A percentile compares a stretch with the other conserved stretches of the same genome.
Conservation (phyloP, 2,329 filamentous ascomycete species). For the Hymenoscyphus infarciens region DNA sequence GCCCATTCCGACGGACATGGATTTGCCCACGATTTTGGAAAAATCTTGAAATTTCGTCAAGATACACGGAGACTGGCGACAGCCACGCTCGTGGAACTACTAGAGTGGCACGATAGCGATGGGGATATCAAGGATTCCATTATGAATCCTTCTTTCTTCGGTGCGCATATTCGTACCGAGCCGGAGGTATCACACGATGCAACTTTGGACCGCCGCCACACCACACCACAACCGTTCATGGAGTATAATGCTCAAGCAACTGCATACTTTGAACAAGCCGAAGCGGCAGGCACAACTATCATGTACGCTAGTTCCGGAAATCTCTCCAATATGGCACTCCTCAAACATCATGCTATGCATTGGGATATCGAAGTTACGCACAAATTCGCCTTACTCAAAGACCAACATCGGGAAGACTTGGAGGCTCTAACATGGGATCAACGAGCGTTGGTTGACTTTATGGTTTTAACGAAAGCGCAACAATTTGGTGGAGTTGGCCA, state of each 20-base stretch:
- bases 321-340: slow-evolving; percentile 36
- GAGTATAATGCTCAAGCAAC: slow-evolving; percentile 38
- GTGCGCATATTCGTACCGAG: slow-evolving; percentile 40
- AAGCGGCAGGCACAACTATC: slow-evolving; percentile 30
- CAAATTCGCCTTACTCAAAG: slow-evolving; percentile 42
- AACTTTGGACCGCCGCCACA: slow-evolving; percentile 33
- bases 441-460: slow-evolving; percentile 47
- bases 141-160: slow-evolving; percentile 36
- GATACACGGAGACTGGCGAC: slow-evolving; percentile 34
- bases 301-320: slow-evolving; percentile 46
- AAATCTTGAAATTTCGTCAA: slow-evolving; percentile 36
- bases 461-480: slow-evolving; percentile 43
- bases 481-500: slow-evolving; percentile 43
- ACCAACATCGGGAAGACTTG: slow-evolving; percentile 36
- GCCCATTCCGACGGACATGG: slow-evolving; percentile 36
- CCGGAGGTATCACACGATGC: slow-evolving; percentile 23
- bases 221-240: slow-evolving; percentile 21
- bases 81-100: slow-evolving; percentile 33
- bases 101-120: slow-evolving; percentile 27
- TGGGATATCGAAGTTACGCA: slow-evolving; percentile 39
- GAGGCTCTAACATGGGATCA: slow-evolving; percentile 45
- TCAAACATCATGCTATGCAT: slow-evolving; percentile 38
- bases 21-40: slow-evolving; percentile 39
- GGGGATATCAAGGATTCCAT: slow-evolving; percentile 32
- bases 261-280: slow-evolving; percentile 38